Evolutionary conservation across 2,329 filamentous ascomycete species (phyloP).

Genomic region (Nemania serpens): DNA sequence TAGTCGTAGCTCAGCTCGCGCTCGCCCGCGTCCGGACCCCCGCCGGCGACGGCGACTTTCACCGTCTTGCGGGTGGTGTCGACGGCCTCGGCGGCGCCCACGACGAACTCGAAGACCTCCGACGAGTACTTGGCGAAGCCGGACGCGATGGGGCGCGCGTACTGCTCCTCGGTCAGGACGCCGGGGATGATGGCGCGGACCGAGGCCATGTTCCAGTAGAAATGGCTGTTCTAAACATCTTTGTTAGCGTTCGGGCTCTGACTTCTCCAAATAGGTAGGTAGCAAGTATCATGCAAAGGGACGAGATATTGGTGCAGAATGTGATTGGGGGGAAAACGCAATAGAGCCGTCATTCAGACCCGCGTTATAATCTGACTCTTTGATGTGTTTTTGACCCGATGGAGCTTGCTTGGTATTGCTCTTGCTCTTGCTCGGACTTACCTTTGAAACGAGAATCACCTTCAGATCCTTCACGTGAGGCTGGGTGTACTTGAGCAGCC

Average conservation of each 20-base stretch:
- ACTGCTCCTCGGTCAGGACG: constrained; percentile 53
- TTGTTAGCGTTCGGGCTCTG: constrained; percentile 15
- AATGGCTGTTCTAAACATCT: constrained; percentile 55
- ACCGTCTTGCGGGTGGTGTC: constrained; percentile 49
- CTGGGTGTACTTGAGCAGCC: constrained; percentile 57
- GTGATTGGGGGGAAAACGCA: no score
- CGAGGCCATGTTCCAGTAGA: constrained; percentile 63
- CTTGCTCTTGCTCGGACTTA: constrained; percentile 35
- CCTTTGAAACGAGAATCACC: constrained; percentile 61
- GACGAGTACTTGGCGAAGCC: constrained; percentile 56
- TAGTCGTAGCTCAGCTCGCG: constrained; percentile 56
- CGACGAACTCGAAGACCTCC: constrained; percentile 55
- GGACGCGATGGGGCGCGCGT: constrained; percentile 54
- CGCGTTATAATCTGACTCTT: not conserved
- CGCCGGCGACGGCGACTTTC: constrained; percentile 41
- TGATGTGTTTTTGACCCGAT: not conserved
- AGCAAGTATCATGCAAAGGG: not conserved
- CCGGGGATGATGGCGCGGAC: constrained; percentile 60
- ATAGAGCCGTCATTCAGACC: not conserved
- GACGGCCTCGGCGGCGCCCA: constrained; percentile 53
- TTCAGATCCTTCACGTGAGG: constrained; percentile 52
- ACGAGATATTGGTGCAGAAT: not conserved
- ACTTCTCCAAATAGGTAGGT: not conserved
- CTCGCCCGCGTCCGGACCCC: constrained; percentile 35
- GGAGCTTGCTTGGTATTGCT: not conserved